phyloP scores from a whole-genome alignment of 2,329 filamentous ascomycete species.

The Zasmidium citrigriseum region DNA sequence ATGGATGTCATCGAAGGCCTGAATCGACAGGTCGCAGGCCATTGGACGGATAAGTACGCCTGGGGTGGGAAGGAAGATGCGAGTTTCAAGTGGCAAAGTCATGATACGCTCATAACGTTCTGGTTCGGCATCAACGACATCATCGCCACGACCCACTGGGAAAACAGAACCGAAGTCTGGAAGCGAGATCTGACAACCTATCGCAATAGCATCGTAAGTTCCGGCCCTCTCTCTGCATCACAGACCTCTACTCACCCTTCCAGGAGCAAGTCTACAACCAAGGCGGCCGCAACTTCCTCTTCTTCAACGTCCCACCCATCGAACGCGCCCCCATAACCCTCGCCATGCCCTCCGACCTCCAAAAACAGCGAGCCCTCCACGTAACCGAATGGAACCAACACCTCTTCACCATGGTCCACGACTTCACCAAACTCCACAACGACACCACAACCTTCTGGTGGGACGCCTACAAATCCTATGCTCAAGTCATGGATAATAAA shows the following conservation, averaged over 20 bases:
- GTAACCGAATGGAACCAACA: not conserved
- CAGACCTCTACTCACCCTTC: not conserved
- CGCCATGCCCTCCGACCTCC: constrained; percentile 12
- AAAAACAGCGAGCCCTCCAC: constrained; percentile 16
- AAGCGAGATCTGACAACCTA: constrained; percentile 42
- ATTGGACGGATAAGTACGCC: constrained; percentile 45
- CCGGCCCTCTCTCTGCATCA: not conserved
- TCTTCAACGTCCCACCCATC: constrained; percentile 52
- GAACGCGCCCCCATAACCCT: constrained; percentile 40
- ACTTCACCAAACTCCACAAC: constrained; percentile 4
- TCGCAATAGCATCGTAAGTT: constrained; percentile 30
- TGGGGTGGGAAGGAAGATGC: not conserved
- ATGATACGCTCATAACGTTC: constrained; percentile 7
- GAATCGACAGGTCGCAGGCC: constrained; percentile 51
- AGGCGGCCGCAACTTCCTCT: constrained; percentile 53
- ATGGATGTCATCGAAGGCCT: constrained; percentile 51
- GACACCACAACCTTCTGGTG: constrained; percentile 5
- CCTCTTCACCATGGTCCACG: not conserved
- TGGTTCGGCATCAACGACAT: constrained; percentile 60
- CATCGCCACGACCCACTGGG: constrained; percentile 49
- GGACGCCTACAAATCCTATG: constrained; percentile 1
- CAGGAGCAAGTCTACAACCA: constrained; percentile 43
- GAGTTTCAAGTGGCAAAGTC: constrained; percentile 39
- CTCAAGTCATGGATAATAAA: not conserved
- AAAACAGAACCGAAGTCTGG: constrained; percentile 37